Conservation (phyloP, 345 rosid genomes). For the Sisymbrium irio region DNA sequence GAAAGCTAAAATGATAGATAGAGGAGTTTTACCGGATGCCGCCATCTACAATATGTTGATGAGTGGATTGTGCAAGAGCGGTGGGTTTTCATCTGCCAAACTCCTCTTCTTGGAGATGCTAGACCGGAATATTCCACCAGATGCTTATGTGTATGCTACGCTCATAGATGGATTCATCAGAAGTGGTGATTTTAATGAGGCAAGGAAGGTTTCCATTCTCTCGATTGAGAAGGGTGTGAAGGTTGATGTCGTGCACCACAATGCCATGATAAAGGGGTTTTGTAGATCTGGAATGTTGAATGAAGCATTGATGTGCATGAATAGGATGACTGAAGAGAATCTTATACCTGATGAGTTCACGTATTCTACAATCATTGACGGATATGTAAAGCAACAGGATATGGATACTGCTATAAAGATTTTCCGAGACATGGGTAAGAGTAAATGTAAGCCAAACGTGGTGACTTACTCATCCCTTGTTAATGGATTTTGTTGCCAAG, state of each 20-base stretch:
- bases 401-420: conserved; percentile 51
- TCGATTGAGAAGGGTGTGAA: conserved; percentile 53
- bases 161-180: conserved; percentile 74
- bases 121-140: conserved; percentile 57
- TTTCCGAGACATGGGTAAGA: conserved; percentile 58
- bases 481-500: conserved; percentile 61
- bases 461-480: conserved; percentile 75
- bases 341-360: conserved; percentile 71
- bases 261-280: conserved; percentile 85
- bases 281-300: conserved; percentile 74
- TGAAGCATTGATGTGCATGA: conserved; percentile 53
- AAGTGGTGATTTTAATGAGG: conserved; percentile 58
- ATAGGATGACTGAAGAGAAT: conserved; percentile 47
- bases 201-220: conserved; percentile 51
- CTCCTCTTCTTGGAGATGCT: conserved; percentile 72
- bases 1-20: conserved; percentile 52
- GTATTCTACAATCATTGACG: conserved; percentile 76
- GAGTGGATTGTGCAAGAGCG: conserved; percentile 76
- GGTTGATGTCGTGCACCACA: conserved; percentile 64
- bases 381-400: conserved; percentile 73
- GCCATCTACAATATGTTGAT: conserved; percentile 78
- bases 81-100: conserved; percentile 63
- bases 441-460: conserved; percentile 68
- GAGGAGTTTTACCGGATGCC: conserved; percentile 72
- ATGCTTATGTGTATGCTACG: conserved; percentile 65